Evolutionary conservation across 306 rosid species (phyloP), one percentile per base, ranked within the genome.

Genomic region (Vigna trinervia): DNA sequence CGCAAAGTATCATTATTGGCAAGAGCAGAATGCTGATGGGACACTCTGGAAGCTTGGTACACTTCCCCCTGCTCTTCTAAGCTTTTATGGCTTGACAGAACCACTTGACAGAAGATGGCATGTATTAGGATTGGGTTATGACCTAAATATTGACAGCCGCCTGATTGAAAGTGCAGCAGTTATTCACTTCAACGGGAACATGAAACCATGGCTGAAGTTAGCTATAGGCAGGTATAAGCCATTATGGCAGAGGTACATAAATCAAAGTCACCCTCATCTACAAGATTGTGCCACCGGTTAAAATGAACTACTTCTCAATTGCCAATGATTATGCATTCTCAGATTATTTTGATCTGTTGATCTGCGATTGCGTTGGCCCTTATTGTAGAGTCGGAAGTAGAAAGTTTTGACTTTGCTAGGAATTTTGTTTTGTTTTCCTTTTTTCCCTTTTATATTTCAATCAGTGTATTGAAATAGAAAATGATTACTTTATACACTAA

Each of bases 31-130:
- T 80, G 86, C 86, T 13, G 90, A 87, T 8, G 92, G 90, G 34
- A 80, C 88, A 30, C 93, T 94, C 20, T 94, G 98, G 98, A 90
- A 84, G 87, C 86, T 86, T 34, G 97, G 98, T 45, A 85, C 93
- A 9, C 94, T 94, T 46, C 91, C 98, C 56, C 87, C 97, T 28
- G 98, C 94, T 15, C 97, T 94, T 68, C 79, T 92, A 46, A 84
- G 97, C 11, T 94, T 94, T 72, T 92, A 92, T 74, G 98, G 98
- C 79, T 91, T 92, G 73, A 92, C 92, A 8, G 98, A 94, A 81
- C 94, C 97, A 10, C 96, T 94, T 65, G 98, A 94, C 64, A 82
- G 98, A 82, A 94, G 98, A 92, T 94, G 98, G 98, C 98, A 94
- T 80, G 94, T 94, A 17, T 85, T 94, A 77, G 98, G 98, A 77